These are phyloP conservation scores for Talaromyces sp. DNA, from an alignment of 2,329 filamentous ascomycete species.

Conservation along the genomic window DNA sequence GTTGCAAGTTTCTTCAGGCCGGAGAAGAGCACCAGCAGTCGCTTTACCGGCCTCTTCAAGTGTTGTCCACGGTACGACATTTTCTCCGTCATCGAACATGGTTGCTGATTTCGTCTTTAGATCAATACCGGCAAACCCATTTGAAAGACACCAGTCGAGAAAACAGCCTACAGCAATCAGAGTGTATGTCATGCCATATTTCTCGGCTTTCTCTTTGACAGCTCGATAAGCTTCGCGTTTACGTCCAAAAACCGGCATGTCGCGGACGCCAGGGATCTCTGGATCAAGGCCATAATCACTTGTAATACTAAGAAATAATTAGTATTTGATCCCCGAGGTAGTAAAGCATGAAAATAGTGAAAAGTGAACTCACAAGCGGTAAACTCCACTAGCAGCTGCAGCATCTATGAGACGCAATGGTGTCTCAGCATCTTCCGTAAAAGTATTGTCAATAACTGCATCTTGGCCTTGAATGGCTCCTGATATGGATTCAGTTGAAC, in stretches of 20 bases:
- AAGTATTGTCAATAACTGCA: conserved; percentile 21
- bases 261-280: conserved; percentile 20
- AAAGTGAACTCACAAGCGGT: conserved; percentile 19
- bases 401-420: conserved; percentile 20
- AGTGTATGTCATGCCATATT: conserved; percentile 20
- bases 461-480: conserved; percentile 18
- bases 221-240: conserved; percentile 21
- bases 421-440: conserved; percentile 16
- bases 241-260: conserved; percentile 22
- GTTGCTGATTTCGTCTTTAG: conserved; percentile 9
- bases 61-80: conserved; percentile 21
- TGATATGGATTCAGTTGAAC: conserved; percentile 16
- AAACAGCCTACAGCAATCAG: conserved; percentile 17
- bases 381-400: conserved; percentile 17
- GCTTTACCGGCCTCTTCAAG: conserved; percentile 20
- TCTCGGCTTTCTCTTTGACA: conserved; percentile 20
- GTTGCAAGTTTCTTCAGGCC: conserved; percentile 19
- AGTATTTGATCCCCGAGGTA: not conserved
- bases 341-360: not conserved
- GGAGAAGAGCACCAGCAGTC: conserved; percentile 19
- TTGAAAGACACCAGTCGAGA: conserved; percentile 21
- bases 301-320: conserved; percentile 14
- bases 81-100: conserved; percentile 16
- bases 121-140: conserved; percentile 16
- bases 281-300: conserved; percentile 24